These are phyloP conservation scores for Clavaria fumosa DNA, from an alignment of 768 basidiomycete genomes.

Conservation along the genomic window DNA sequence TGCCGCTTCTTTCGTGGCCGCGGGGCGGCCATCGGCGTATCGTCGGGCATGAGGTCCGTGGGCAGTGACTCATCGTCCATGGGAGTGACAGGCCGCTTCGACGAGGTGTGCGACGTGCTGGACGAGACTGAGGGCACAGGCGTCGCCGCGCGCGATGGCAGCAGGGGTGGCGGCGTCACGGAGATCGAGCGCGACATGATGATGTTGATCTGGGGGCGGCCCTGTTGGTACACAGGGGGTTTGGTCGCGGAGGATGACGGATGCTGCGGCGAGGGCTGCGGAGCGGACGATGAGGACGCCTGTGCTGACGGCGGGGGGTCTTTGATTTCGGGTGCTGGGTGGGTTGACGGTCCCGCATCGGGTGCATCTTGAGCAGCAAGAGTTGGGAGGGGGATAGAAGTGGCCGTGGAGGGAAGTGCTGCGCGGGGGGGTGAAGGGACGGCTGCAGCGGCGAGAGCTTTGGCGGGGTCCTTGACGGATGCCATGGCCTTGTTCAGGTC, in stretches of 20 bases:
- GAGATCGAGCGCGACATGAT: slow-evolving; percentile 56
- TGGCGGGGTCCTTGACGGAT: slow-evolving; percentile 21
- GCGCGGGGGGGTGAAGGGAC: too few species aligned
- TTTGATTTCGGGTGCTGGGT: slow-evolving; percentile 15
- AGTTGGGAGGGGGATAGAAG: too few species aligned
- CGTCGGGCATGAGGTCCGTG: slow-evolving; percentile 13
- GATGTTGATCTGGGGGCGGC: slow-evolving; percentile 61
- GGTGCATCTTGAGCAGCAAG: too few species aligned
- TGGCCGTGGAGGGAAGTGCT: slow-evolving; percentile 9
- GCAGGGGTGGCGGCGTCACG: slow-evolving; percentile 57
- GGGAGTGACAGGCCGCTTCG: slow-evolving; percentile 66
- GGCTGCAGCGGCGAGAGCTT: slow-evolving; percentile 15
- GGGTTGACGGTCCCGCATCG: slow-evolving; percentile 18
- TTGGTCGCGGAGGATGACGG: too few species aligned
- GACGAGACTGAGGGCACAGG: slow-evolving; percentile 66
- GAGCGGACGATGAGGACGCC: slow-evolving; percentile 23
- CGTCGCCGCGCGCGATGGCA: slow-evolving; percentile 54
- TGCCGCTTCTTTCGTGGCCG: slow-evolving; percentile 41
- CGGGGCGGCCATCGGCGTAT: slow-evolving; percentile 13
- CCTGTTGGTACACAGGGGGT: slow-evolving; percentile 63
- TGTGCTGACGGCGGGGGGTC: slow-evolving; percentile 16
- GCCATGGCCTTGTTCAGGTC: slow-evolving; percentile 15
- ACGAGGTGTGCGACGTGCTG: slow-evolving; percentile 59
- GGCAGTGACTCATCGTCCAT: slow-evolving; percentile 36
- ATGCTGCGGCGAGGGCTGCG: too few species aligned